Conservation (phyloP, 139 green algal species). For the Chlorella sp. region DNA sequence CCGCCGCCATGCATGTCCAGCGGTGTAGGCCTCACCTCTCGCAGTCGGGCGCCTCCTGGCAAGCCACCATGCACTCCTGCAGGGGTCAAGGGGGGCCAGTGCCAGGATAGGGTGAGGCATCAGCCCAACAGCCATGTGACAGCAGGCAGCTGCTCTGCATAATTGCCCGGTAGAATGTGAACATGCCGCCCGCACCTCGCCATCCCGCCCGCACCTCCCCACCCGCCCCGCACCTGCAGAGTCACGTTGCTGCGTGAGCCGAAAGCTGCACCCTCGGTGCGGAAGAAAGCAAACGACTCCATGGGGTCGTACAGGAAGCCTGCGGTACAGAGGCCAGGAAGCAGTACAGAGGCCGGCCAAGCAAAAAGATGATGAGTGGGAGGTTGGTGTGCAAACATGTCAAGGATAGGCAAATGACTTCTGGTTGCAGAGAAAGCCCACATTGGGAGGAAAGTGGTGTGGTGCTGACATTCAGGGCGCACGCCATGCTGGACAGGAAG, state of each 20-base stretch:
- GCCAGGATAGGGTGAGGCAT: too few species aligned
- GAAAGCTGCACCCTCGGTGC: constrained; percentile 11
- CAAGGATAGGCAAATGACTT: too few species aligned
- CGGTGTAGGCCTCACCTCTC: not conserved
- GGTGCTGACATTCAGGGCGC: too few species aligned
- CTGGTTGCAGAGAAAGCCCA: too few species aligned
- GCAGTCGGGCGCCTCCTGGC: constrained; percentile 31
- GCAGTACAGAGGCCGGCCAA: too few species aligned
- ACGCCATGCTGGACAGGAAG: not conserved
- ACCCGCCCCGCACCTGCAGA: constrained; percentile 30
- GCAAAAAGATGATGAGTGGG: not conserved
- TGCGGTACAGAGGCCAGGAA: too few species aligned
- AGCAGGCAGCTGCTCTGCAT: too few species aligned
- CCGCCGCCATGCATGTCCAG: not conserved
- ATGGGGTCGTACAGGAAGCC: constrained; percentile 63
- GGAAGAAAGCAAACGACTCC: constrained; percentile 43
- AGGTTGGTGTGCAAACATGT: not conserved
- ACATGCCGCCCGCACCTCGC: too few species aligned
- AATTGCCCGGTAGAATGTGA: too few species aligned
- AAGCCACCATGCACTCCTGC: constrained; percentile 50
- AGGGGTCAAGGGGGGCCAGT: constrained; percentile 8
- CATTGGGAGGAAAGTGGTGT: too few species aligned
- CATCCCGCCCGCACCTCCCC: not conserved
- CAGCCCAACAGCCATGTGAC: too few species aligned
- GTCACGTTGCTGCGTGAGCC: constrained; percentile 51